These are phyloP conservation scores for Ganoderma boninense DNA, from an alignment of 1,284 basidiomycete genomes.

Conservation along the genomic window DNA sequence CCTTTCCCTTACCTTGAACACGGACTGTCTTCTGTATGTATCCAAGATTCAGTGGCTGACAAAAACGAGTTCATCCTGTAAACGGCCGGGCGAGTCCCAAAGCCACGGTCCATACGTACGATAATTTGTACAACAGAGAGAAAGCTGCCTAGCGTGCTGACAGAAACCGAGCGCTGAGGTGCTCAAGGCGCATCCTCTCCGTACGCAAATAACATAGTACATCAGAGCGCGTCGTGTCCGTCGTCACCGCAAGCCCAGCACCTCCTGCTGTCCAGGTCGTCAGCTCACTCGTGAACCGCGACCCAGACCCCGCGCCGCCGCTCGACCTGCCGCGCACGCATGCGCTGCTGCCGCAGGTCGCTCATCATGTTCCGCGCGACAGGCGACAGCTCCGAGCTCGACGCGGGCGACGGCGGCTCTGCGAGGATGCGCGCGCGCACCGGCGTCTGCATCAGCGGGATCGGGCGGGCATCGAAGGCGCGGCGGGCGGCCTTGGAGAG, in stretches of 20 bases:
- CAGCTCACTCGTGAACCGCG: slow-evolving; percentile 21
- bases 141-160: background rate
- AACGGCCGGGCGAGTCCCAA: background rate
- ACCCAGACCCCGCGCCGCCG: slow-evolving; percentile 27
- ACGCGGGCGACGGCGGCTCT: slow-evolving; percentile 65
- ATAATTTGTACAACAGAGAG: background rate
- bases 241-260: background rate
- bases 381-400: slow-evolving; percentile 76
- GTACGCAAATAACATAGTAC: background rate
- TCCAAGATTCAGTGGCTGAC: background rate
- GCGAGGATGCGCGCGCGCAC: slow-evolving; percentile 41
- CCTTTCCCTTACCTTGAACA: no score
- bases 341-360: slow-evolving; percentile 63
- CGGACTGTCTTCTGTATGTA: no score
- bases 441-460: slow-evolving; percentile 35
- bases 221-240: background rate
- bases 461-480: background rate
- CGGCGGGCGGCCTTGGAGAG: background rate
- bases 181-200: background rate
- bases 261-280: background rate
- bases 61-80: no score
- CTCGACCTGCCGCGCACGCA: slow-evolving; percentile 48
- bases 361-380: slow-evolving; percentile 72
- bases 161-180: background rate
- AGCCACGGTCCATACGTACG: background rate